Base-by-base conservation (phyloP, 2,329 filamentous ascomycete genomes). In the Trichoderma sp. region DNA sequence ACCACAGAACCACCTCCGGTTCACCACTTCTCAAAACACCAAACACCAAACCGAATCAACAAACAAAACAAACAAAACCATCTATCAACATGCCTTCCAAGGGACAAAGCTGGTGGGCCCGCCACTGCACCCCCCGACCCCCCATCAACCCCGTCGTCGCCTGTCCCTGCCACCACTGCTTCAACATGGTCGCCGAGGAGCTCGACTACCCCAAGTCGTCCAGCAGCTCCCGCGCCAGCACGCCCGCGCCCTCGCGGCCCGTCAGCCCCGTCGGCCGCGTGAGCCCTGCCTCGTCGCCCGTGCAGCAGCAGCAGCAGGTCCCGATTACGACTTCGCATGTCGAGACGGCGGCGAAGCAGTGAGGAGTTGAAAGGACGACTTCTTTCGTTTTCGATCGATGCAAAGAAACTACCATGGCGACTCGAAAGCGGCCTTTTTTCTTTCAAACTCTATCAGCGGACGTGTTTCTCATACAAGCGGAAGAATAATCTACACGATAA, bases 41-140 rank as follows among this genome's bases (percentile, higher is more conserved):
- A 55, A 48, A 30, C 55, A 61, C 5, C 17, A 57, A 26, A n/a
- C n/a, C 26, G 55, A 26, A 67, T 34, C 30, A 34, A 34, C 7
- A 7, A 30, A 14, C 17, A 9, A 50, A 48, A 19, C 48, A 30
- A 9, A 7, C 39, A 55, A 24, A 63, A 34, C 24, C 9, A 63
- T 47, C 21, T n/a, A 63, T 60, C 69, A 71, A 54, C 54, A 75
- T 76, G 74, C 69, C 75, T 67, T 77, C 74, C 41, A 66, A 70
- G 58, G 71, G 68, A 52, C 74, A 73, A 57, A 73, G 71, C 68
- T 79, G 78, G 78, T 78, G 78, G 66, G 74, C 76, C 56, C 77
- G 77, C 67, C 78, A 79, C 73, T 78, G 76, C 67, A 71, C 76
- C 55, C 76, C 78, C 62, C 75, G 75, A 19, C 77, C 77, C 2